A percentile compares a stretch with the other conserved stretches of the same genome.
These are phyloP conservation scores for Colletotrichum somersetense DNA, from an alignment of 2,329 filamentous ascomycete genomes.

Conservation along the genomic window DNA sequence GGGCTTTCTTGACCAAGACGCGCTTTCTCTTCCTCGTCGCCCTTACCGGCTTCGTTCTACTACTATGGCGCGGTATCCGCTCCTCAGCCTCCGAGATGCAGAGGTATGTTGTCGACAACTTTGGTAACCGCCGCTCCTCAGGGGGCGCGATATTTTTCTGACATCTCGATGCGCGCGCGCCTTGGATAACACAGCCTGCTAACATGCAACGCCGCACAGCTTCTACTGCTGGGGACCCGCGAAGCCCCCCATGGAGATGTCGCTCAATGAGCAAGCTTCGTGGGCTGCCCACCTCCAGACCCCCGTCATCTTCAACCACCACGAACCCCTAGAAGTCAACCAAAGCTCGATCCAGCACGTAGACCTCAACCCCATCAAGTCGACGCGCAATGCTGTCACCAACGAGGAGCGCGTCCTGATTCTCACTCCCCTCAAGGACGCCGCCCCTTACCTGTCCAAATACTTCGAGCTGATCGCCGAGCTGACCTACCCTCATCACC, in stretches of 20 bases:
- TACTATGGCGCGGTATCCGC: constrained; percentile 90
- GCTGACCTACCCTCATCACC: constrained; percentile 91
- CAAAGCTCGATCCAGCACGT: constrained; percentile 81
- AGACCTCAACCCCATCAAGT: constrained; percentile 86
- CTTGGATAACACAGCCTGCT: constrained; percentile 10
- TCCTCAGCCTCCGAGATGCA: constrained; percentile 88
- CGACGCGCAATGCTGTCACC: constrained; percentile 80
- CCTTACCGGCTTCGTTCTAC: constrained; percentile 76
- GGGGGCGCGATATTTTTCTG: neutral
- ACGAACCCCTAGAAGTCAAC: constrained; percentile 88
- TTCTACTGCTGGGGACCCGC: constrained; percentile 98
- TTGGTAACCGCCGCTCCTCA: constrained; percentile 8
- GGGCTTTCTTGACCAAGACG: constrained; percentile 79
- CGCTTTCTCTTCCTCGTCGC: constrained; percentile 82
- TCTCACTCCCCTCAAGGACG: constrained; percentile 92
- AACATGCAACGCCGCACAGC: constrained; percentile 60
- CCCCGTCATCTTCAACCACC: constrained; percentile 96
- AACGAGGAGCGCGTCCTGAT: constrained; percentile 93
- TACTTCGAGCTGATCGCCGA: constrained; percentile 94
- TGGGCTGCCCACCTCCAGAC: constrained; percentile 93
- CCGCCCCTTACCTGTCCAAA: constrained; percentile 82
- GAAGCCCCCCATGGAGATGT: constrained; percentile 97
- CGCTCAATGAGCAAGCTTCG: constrained; percentile 86
- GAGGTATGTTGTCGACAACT: constrained; percentile 70
- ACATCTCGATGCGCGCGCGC: constrained; percentile 3